Evolutionary conservation across 495 filamentous ascomycete genomes (phyloP).

Genomic region (Apodospora peruviana): DNA sequence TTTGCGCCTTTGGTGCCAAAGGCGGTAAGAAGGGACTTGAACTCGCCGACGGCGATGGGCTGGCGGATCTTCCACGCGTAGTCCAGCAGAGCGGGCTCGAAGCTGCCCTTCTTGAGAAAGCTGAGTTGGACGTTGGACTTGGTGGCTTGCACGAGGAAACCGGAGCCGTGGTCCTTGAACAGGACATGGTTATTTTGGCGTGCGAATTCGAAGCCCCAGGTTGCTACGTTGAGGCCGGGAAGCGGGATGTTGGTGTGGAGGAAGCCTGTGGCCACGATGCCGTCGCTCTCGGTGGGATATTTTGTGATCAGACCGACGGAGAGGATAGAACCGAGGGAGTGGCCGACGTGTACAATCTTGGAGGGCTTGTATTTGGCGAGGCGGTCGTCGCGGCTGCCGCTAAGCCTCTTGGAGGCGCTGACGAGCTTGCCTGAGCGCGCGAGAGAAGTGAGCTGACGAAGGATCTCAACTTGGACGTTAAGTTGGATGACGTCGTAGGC

Average conservation of each 20-base stretch:
- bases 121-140: conserved; percentile 16
- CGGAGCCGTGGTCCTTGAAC: conserved; percentile 9
- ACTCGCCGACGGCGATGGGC: conserved; percentile 21
- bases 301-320: conserved; percentile 19
- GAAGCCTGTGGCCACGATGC: conserved; percentile 26
- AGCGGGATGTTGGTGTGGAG: conserved; percentile 6
- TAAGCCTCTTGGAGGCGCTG: not conserved
- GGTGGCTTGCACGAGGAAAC: conserved; percentile 21
- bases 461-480: conserved; percentile 32
- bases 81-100: conserved; percentile 17
- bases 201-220: conserved; percentile 14
- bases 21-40: conserved; percentile 8
- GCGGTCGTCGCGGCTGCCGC: conserved; percentile 1
- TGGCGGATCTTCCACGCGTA: conserved; percentile 21
- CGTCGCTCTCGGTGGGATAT: conserved; percentile 18
- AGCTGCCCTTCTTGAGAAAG: conserved; percentile 13
- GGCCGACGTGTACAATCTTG: conserved; percentile 34
- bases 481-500: conserved; percentile 30
- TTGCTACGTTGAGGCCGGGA: conserved; percentile 20
- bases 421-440: conserved; percentile 19
- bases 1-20: conserved; percentile 5
- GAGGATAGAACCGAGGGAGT: conserved; percentile 30
- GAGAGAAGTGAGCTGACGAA: conserved; percentile 25
- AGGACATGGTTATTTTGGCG: not conserved
- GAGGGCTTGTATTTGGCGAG: conserved; percentile 16